A percentile compares a stretch with the other conserved stretches of the same genome.
Conservation (phyloP, 805 yeast species). For the Nakazawaea ernobii region DNA sequence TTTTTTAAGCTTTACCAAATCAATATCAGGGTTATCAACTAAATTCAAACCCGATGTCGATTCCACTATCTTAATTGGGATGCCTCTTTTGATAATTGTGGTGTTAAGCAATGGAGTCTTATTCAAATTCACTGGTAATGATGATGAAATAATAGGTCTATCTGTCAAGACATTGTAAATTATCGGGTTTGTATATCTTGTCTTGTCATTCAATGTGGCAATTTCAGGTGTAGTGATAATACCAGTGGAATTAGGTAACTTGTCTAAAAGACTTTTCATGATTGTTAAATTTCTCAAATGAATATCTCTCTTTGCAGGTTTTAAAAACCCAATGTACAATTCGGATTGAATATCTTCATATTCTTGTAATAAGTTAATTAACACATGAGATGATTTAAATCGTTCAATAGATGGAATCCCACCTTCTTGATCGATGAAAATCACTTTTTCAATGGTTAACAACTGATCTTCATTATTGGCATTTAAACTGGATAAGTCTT, state of each 20-base stretch:
- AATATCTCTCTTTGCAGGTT: constrained; percentile 36
- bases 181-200: constrained; percentile 64
- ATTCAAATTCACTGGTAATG: constrained; percentile 64
- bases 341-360: constrained; percentile 60
- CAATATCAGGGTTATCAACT: constrained; percentile 34
- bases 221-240: constrained; percentile 79
- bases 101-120: constrained; percentile 64
- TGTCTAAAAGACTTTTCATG: constrained; percentile 51
- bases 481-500: constrained; percentile 25
- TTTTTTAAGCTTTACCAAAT: constrained; percentile 48
- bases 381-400: constrained; percentile 76
- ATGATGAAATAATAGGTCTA: constrained; percentile 83
- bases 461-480: constrained; percentile 15
- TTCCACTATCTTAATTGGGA: constrained; percentile 43
- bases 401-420: constrained; percentile 90
- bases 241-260: constrained; percentile 60
- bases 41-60: constrained; percentile 23
- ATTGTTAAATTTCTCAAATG: constrained; percentile 66
- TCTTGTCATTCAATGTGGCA: constrained; percentile 41
- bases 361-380: constrained; percentile 81
- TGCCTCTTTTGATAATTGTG: constrained; percentile 74
- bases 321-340: constrained; percentile 50
- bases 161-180: constrained; percentile 89
- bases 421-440: constrained; percentile 75
- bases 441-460: constrained; percentile 71